Percentiles rank a stretch among this genome's conserved stretches.
These are phyloP conservation scores for Cyberlindnera americana DNA, from an alignment of 805 yeast genomes.

Conservation along the genomic window DNA sequence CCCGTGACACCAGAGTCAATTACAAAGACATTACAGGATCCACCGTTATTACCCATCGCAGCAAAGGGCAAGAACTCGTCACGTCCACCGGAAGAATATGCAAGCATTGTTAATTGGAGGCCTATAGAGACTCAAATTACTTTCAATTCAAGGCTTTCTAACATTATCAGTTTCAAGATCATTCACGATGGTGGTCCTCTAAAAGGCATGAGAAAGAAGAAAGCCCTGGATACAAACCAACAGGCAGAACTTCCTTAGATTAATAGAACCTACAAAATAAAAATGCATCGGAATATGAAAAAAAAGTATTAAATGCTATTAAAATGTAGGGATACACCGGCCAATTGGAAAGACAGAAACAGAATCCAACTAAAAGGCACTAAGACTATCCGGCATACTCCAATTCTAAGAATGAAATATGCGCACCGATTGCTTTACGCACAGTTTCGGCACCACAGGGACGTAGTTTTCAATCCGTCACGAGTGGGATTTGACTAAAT, in stretches of 20 bases:
- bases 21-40: constrained; percentile 15
- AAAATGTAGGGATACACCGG: constrained; percentile 28
- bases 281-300: background rate
- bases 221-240: constrained; percentile 1
- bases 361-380: constrained; percentile 23
- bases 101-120: constrained; percentile 19
- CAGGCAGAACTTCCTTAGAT: constrained; percentile 1
- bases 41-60: constrained; percentile 20
- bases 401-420: background rate
- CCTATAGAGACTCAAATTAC: background rate
- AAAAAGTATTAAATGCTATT: background rate
- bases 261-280: background rate
- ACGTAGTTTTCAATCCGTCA: constrained; percentile 27
- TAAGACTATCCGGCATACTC: constrained; percentile 27
- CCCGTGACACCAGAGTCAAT: constrained; percentile 10
- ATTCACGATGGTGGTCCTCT: constrained; percentile 6
- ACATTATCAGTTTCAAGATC: constrained; percentile 5
- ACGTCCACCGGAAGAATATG: constrained; percentile 19
- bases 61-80: constrained; percentile 12
- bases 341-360: constrained; percentile 13
- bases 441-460: constrained; percentile 43
- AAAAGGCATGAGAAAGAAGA: constrained; percentile 5
- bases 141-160: background rate
- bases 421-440: constrained; percentile 31
- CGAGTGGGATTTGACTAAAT: constrained; percentile 42